Percentiles rank a stretch among this genome's conserved stretches.
These are phyloP conservation scores for Brettanomyces custersianus DNA, from an alignment of 805 yeast genomes.

Conservation along the genomic window DNA sequence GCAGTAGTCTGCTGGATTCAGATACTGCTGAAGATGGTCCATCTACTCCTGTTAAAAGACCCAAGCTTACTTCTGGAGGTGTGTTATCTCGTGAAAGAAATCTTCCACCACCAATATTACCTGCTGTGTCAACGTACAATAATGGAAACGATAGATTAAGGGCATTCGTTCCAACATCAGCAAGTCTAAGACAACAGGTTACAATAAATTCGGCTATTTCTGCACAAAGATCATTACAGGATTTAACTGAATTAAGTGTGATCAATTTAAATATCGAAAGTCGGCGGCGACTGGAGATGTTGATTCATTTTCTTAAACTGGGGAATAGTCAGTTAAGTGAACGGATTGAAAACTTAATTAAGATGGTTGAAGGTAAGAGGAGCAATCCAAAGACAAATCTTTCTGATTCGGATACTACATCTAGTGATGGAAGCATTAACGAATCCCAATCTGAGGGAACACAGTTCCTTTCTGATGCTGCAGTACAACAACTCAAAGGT, in stretches of 20 bases:
- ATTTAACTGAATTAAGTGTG: conserved; percentile 26
- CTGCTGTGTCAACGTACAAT: not conserved
- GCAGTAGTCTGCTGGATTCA: no score
- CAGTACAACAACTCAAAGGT: conserved; percentile 47
- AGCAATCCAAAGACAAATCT: not conserved
- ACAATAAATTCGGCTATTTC: conserved; percentile 22
- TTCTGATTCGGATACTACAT: conserved; percentile 4
- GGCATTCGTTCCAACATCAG: conserved; percentile 10
- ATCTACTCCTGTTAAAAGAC: not conserved
- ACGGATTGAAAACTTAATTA: conserved; percentile 48
- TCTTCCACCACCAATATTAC: not conserved
- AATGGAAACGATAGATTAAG: no score
- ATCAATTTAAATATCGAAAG: conserved; percentile 47
- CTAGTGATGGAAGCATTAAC: conserved; percentile 1
- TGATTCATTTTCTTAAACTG: conserved; percentile 68
- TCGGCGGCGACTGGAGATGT: conserved; percentile 64
- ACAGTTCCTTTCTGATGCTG: conserved; percentile 11
- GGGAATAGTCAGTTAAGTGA: conserved; percentile 72
- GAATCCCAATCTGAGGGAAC: not conserved
- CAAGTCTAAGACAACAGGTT: conserved; percentile 20
- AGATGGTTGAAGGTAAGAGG: conserved; percentile 20
- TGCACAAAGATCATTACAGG: conserved; percentile 23
- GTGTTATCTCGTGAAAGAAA: conserved; percentile 5
- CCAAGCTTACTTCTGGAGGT: not conserved
- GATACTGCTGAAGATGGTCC: not conserved